Evolutionary conservation across 2,329 filamentous ascomycete genomes (phyloP), one percentile per base, ranked within the genome.

Genomic region (Didymella pinodella): DNA sequence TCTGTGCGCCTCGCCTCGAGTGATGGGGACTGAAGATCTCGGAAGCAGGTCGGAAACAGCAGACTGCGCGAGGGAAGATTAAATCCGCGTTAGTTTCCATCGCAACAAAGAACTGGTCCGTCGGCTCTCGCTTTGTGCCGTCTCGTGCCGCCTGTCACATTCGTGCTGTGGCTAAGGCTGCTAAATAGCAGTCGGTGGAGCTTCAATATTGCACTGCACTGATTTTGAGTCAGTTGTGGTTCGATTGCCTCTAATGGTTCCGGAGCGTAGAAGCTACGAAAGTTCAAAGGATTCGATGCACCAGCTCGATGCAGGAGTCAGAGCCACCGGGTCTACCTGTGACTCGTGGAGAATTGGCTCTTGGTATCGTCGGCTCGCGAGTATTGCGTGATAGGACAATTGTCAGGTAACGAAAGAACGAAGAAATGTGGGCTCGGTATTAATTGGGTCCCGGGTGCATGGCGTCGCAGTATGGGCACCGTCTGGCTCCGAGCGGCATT

Each of bases 401-500:
- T 59, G 46, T 43, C 25, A 54, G 48, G 18, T 36, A 47, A 36
- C 50, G 36, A 54, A 29, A 28, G 48, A 54, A 47, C 20, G 43
- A 54, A 40, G 44, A 28, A 59, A 61, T 41, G 57, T 65, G 65
- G 65, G 50, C 28, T 44, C 26, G 44, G 48, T 62, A 41, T 18
- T 45, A 44, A 25, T 57, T 44, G 45, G 55, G 52, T 56, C 44
- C 11, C 40, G 43, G 22, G 29, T 53, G 45, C 55, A 52, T 25
- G 31, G 18, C 25, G 25, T 41, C 8, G 32, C 41, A 46, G 29
- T 51, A 10, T 47, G 25, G 25, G 34, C 18, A 31, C 16, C n/a
- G 29, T 40, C 22, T 55, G 41, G 34, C 45, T 54, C 45, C 45
- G 44, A 44, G 36, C 36, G 18, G 31, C 32, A 11, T 43, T 41